Conservation (phyloP, 768 basidiomycete genomes). For the Russula earlei region DNA sequence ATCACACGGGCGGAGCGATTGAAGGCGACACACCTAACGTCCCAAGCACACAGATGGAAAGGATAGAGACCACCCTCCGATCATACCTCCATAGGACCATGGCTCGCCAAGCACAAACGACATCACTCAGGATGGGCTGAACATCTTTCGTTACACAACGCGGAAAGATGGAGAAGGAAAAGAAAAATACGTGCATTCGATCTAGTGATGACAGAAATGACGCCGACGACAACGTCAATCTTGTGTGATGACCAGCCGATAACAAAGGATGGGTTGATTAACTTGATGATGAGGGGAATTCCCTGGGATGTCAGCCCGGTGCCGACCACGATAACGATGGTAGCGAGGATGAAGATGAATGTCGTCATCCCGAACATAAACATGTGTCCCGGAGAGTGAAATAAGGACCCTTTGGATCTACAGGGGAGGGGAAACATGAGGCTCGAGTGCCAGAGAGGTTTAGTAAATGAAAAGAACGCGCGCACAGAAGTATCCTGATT, state of each 20-base stretch:
- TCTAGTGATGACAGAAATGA: not conserved
- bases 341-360: slow-evolving; percentile 6
- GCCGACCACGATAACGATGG: not conserved
- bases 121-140: slow-evolving; percentile 13
- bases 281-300: slow-evolving; percentile 3
- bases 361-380: slow-evolving; percentile 2
- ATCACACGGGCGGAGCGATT: not conserved
- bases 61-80: slow-evolving; percentile 6
- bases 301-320: not conserved
- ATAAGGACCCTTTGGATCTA: slow-evolving; percentile 8
- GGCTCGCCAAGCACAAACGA: slow-evolving; percentile 15
- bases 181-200: slow-evolving; percentile 11
- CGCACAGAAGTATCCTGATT: slow-evolving; percentile 12
- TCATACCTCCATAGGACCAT: slow-evolving; percentile 9
- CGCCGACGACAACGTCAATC: not conserved
- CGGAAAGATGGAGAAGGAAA: not conserved
- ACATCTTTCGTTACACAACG: not conserved
- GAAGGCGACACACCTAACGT: not conserved
- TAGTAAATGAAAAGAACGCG: not conserved
- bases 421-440: not conserved
- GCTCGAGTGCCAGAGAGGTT: not conserved
- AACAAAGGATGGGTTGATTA: not conserved
- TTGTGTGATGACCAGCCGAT: slow-evolving; percentile 11
- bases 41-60: slow-evolving; percentile 1
- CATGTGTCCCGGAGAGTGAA: slow-evolving; percentile 3